Evolutionary conservation across 805 yeast genomes (phyloP), one percentile per base, ranked within the genome.

Genomic region (Diddensiella santjacobensis): DNA sequence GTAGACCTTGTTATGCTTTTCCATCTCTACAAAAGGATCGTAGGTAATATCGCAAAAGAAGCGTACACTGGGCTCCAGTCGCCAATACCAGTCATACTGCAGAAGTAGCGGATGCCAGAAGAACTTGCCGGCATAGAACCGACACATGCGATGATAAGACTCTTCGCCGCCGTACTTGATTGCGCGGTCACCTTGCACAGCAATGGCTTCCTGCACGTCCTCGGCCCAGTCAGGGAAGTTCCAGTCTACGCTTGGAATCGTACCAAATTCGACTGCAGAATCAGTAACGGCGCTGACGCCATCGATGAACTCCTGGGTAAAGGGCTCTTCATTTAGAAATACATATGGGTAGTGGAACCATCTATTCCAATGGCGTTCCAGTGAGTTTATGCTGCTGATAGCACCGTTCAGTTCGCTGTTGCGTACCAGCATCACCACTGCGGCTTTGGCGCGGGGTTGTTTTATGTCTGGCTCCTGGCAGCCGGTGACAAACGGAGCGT

Each of bases 321-420:
- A 90, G 15, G 79, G 81, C 50, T 78, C 89, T 64, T 91, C 87
- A 62, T 90, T 91, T 17, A 93, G 66, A 58, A 93, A 87, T 1
- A 87, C 83, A 83, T 95, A 93, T 0, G 96, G 97, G 63, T 93
- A 93, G 56, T 84, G 78, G 65, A 75, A 93, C 96, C 96, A 88
- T 58, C 90, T 90, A 64, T 91, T 91, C 70, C 90, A 91, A 63
- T 84, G 96, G 22, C 87, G 72, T 63, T 91, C 98, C 47, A 93
- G 61, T 2, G 90, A 80, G 24, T 71, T 66, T 75, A 91, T 80
- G 2, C 93, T 81, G 48, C 75, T 71, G 1, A 85, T 59, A 1
- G 88, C 96, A n/a, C 86, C 95, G 2, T 79, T 75, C 1, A 88
- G 50, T 60, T 91, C 98, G 2, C 78, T 70, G 62, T 91, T 89